These are phyloP conservation scores for Talaromyces sp. DNA, from an alignment of 2,329 filamentous ascomycete genomes.

Conservation along the genomic window DNA sequence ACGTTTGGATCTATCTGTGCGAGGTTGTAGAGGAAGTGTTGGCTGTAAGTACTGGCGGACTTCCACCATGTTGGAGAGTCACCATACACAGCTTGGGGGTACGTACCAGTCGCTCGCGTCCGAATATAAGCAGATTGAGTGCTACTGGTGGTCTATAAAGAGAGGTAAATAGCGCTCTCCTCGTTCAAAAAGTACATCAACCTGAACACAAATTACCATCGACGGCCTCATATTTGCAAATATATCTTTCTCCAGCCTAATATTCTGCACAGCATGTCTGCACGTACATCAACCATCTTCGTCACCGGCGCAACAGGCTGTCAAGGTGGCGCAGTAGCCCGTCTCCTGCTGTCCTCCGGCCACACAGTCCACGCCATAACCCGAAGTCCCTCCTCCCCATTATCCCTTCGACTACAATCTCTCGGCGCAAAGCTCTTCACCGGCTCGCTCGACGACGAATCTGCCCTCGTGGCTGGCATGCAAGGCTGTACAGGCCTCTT, in stretches of 20 bases:
- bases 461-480: constrained; percentile 28
- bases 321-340: constrained; percentile 29
- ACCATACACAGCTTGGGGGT: not conserved
- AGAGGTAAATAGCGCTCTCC: not conserved
- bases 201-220: not conserved
- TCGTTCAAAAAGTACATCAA: not conserved
- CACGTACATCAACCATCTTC: constrained; percentile 23
- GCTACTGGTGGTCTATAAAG: not conserved
- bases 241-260: not conserved
- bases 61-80: not conserved
- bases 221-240: not conserved
- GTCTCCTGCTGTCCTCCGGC: constrained; percentile 27
- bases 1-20: not conserved
- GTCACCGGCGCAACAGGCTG: constrained; percentile 32
- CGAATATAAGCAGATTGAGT: not conserved
- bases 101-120: not conserved
- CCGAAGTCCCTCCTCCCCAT: constrained; percentile 25
- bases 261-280: constrained; percentile 2
- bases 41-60: not conserved
- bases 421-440: constrained; percentile 30
- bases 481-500: constrained; percentile 31
- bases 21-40: too few species aligned
- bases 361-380: constrained; percentile 35
- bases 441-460: constrained; percentile 32
- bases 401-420: constrained; percentile 27